Percentiles rank a stretch among this genome's conserved stretches.
Conservation (phyloP, 2,329 filamentous ascomycete genomes). For the Septoria linicola region DNA sequence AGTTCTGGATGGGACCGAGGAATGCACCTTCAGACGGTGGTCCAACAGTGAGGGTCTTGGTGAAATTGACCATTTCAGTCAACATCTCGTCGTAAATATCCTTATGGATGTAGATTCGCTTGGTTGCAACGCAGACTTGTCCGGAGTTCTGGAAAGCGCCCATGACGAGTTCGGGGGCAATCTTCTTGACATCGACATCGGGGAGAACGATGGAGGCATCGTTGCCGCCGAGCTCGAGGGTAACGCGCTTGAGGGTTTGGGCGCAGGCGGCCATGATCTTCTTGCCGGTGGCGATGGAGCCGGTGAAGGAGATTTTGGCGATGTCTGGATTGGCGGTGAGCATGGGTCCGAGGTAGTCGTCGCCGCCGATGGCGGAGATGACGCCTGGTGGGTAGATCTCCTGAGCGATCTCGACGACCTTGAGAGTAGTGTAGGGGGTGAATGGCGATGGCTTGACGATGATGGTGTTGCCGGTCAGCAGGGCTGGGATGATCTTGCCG, state of each 20-base stretch:
- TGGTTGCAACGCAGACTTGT: slow-evolving; percentile 56
- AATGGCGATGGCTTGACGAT: slow-evolving; percentile 49
- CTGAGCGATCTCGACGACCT: slow-evolving; percentile 59
- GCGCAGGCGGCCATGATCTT: slow-evolving; percentile 58
- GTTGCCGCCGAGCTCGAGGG: slow-evolving; percentile 63
- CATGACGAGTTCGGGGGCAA: slow-evolving; percentile 51
- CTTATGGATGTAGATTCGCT: slow-evolving; percentile 59
- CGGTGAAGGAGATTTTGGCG: slow-evolving; percentile 64
- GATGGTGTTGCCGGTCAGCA: slow-evolving; percentile 51
- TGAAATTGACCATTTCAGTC: slow-evolving; percentile 48
- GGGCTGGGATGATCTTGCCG: slow-evolving; percentile 57
- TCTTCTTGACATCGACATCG: slow-evolving; percentile 57
- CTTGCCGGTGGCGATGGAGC: slow-evolving; percentile 61
- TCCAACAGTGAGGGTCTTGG: slow-evolving; percentile 47
- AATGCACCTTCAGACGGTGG: slow-evolving; percentile 43
- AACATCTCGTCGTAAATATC: slow-evolving; percentile 53
- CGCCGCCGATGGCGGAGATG: slow-evolving; percentile 61
- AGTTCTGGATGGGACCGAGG: slow-evolving; percentile 60
- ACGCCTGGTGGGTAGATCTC: slow-evolving; percentile 62
- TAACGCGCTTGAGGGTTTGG: slow-evolving; percentile 60
- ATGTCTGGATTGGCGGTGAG: slow-evolving; percentile 60
- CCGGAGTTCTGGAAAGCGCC: slow-evolving; percentile 59
- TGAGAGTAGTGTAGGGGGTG: slow-evolving; percentile 59
- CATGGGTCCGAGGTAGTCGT: slow-evolving; percentile 60
- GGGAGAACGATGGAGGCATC: slow-evolving; percentile 60